phyloP scores from a whole-genome alignment of 345 rosid species.

The Cardamine occulta region DNA sequence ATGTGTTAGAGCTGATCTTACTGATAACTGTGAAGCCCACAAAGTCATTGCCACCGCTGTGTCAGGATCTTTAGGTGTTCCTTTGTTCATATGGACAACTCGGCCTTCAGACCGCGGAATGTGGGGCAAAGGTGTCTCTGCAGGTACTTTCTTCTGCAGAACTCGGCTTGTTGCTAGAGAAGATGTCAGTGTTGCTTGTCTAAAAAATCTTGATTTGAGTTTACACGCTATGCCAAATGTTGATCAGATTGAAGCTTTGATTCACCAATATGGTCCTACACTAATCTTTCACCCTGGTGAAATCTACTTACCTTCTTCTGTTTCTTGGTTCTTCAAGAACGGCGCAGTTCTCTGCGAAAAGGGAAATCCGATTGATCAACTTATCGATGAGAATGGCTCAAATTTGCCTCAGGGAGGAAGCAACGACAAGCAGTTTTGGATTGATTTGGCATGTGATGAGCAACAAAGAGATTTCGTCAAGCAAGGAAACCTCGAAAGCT shows the following conservation, averaged over 20 bases:
- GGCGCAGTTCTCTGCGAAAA: slow-evolving; percentile 63
- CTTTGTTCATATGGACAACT: slow-evolving; percentile 65
- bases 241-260: slow-evolving; percentile 68
- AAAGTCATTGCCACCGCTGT: slow-evolving; percentile 43
- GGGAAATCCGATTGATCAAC: slow-evolving; percentile 45
- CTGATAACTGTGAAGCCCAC: slow-evolving; percentile 63
- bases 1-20: slow-evolving; percentile 78
- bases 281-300: slow-evolving; percentile 57
- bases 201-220: slow-evolving; percentile 60
- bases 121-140: slow-evolving; percentile 67
- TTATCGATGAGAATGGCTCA: slow-evolving; percentile 59
- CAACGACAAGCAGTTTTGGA: slow-evolving; percentile 77
- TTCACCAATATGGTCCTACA: slow-evolving; percentile 72
- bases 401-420: slow-evolving; percentile 74
- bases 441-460: slow-evolving; percentile 65
- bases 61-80: slow-evolving; percentile 48
- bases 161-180: slow-evolving; percentile 48
- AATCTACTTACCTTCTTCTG: slow-evolving; percentile 58
- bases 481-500: slow-evolving; percentile 65
- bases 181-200: slow-evolving; percentile 52
- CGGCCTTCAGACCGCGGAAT: slow-evolving; percentile 73
- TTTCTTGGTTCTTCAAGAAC: slow-evolving; percentile 46
- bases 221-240: slow-evolving; percentile 76
- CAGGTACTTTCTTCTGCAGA: slow-evolving; percentile 75
- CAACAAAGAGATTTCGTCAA: slow-evolving; percentile 52